These are phyloP conservation scores for Euphorbia tirucalli DNA, from an alignment of 345 rosid genomes.

Conservation along the genomic window DNA sequence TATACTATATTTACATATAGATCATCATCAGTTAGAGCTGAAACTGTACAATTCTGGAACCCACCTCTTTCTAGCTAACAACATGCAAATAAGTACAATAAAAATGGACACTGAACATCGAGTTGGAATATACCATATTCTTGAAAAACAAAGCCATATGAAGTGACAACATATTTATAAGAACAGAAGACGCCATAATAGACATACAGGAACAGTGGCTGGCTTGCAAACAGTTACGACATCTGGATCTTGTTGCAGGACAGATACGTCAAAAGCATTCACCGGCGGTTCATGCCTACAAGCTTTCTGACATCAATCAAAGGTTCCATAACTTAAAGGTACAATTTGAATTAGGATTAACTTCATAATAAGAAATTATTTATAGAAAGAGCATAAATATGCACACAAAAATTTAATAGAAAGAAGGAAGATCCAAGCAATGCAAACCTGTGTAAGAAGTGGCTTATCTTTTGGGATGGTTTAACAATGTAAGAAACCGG, in stretches of 20 bases:
- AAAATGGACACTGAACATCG: neutral
- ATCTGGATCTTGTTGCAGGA: constrained; percentile 67
- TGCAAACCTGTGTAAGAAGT: constrained; percentile 76
- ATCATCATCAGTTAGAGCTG: neutral
- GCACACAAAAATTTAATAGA: neutral
- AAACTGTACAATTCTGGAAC: neutral
- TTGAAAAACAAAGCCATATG: neutral
- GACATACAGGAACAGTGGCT: constrained; percentile 85
- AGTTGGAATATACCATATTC: neutral
- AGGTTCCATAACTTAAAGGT: constrained; percentile 20
- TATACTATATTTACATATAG: neutral
- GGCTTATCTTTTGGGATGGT: constrained; percentile 82
- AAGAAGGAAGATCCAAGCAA: neutral
- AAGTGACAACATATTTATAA: neutral
- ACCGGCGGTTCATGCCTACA: constrained; percentile 95
- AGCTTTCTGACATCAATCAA: constrained; percentile 35
- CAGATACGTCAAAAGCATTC: constrained; percentile 51
- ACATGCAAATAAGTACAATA: neutral
- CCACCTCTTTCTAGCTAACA: neutral
- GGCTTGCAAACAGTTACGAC: constrained; percentile 86
- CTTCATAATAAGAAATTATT: neutral
- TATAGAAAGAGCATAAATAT: neutral
- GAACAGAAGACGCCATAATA: neutral
- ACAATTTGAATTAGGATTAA: neutral
- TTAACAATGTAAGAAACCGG: constrained; percentile 71